Evolutionary conservation across 768 basidiomycete genomes (phyloP).

Genomic region (Plicaturopsis crispa): DNA sequence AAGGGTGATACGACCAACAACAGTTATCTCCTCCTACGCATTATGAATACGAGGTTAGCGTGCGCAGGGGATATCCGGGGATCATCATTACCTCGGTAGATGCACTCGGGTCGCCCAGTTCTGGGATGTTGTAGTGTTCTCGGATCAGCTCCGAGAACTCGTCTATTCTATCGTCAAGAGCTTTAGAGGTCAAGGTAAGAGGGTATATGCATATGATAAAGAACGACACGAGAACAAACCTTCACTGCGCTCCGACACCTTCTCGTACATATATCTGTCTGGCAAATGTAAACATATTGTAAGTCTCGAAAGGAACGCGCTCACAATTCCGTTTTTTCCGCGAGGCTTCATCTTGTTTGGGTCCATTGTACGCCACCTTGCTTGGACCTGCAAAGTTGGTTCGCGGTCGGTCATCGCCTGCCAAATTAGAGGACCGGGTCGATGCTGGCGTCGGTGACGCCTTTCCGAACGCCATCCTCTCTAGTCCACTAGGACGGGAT

Average conservation of each 20-base stretch:
- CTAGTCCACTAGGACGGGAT: no score
- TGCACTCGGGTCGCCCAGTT: conserved; percentile 71
- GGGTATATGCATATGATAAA: not conserved
- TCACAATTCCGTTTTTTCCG: conserved; percentile 50
- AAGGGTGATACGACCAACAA: conserved; percentile 68
- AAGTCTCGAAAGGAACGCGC: conserved; percentile 13
- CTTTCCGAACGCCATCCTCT: no score
- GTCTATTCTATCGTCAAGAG: conserved; percentile 82
- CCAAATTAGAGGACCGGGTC: no score
- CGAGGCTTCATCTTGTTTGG: conserved; percentile 18
- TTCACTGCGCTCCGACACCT: conserved; percentile 75
- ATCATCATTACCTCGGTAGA: conserved; percentile 37
- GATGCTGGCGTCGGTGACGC: no score
- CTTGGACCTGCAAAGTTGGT: conserved; percentile 14
- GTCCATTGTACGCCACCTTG: conserved; percentile 22
- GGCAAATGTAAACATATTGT: not conserved
- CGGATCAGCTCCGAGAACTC: conserved; percentile 72
- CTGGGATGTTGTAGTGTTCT: conserved; percentile 60
- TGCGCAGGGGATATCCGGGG: not conserved
- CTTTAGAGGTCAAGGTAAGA: conserved; percentile 27
- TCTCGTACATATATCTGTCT: conserved; percentile 96
- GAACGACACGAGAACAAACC: conserved; percentile 31
- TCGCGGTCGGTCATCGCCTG: conserved; percentile 1
- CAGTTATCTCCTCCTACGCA: conserved; percentile 54
- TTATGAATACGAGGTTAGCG: conserved; percentile 4